Conservation (phyloP, 805 yeast genomes). For the Lipomyces anomalus region DNA sequence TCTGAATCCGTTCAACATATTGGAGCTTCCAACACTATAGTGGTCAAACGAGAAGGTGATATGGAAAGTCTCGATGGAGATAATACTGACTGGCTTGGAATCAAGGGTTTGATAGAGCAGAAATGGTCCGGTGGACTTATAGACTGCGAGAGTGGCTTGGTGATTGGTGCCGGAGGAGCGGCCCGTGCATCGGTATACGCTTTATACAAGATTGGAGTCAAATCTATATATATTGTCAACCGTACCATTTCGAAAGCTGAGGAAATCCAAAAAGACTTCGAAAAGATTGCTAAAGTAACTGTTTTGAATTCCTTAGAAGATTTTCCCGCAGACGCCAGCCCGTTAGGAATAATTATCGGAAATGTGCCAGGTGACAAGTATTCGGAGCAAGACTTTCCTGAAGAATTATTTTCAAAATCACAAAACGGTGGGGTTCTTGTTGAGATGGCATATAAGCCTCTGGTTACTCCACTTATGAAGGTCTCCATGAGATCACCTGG, state of each 20-base stretch:
- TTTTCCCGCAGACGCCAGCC: neutral
- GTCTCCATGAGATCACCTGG: slow-evolving; percentile 45
- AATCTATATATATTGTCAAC: slow-evolving; percentile 69
- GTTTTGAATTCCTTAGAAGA: slow-evolving; percentile 12
- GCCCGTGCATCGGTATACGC: slow-evolving; percentile 93
- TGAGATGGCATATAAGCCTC: slow-evolving; percentile 94
- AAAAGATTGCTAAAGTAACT: slow-evolving; percentile 30
- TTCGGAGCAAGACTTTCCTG: slow-evolving; percentile 6
- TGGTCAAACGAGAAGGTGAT: slow-evolving; percentile 30
- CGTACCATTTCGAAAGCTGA: slow-evolving; percentile 71
- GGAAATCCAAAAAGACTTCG: slow-evolving; percentile 57
- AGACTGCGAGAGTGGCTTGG: slow-evolving; percentile 66
- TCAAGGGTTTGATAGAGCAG: slow-evolving; percentile 64
- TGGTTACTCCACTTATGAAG: slow-evolving; percentile 78
- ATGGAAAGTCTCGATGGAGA: slow-evolving; percentile 47
- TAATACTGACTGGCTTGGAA: slow-evolving; percentile 95
- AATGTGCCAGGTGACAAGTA: slow-evolving; percentile 21
- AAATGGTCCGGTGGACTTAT: slow-evolving; percentile 60
- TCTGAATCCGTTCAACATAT: slow-evolving; percentile 73
- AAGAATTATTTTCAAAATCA: slow-evolving; percentile 3
- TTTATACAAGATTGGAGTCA: slow-evolving; percentile 69
- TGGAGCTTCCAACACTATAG: slow-evolving; percentile 91
- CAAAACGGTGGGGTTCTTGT: slow-evolving; percentile 40
- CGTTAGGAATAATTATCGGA: slow-evolving; percentile 13
- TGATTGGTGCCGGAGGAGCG: slow-evolving; percentile 97